Evolutionary conservation across 2,329 filamentous ascomycete species (phyloP).

Genomic region (Trichoderma cornu-damae): DNA sequence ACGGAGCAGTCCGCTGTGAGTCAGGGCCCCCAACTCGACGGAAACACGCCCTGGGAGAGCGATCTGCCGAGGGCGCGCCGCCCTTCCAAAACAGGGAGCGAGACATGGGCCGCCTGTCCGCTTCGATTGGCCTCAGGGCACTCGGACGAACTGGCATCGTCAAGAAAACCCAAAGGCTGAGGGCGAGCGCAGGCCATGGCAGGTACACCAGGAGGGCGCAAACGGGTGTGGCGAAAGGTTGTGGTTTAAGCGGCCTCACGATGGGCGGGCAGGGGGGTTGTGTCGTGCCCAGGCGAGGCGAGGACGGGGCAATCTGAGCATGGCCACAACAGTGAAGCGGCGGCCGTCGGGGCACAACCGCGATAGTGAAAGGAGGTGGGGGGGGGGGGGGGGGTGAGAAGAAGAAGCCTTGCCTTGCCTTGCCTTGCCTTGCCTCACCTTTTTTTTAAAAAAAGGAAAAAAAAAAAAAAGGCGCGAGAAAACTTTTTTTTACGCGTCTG

Average conservation of each 20-base stretch:
- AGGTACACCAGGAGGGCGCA: not conserved
- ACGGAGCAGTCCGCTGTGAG: not conserved
- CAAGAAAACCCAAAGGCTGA: not conserved
- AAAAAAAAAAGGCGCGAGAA: not conserved
- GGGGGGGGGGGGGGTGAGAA: too few relatives aligned
- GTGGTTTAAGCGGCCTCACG: constrained; percentile 5
- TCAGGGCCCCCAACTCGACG: not conserved
- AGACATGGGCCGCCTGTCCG: constrained; percentile 3
- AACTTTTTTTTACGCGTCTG: not conserved
- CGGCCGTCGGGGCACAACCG: not conserved
- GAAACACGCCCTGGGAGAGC: not conserved
- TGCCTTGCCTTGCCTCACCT: too few relatives aligned
- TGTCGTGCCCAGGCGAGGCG: not conserved
- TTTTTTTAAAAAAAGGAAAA: too few relatives aligned
- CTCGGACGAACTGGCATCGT: not conserved
- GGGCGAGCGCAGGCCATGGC: not conserved
- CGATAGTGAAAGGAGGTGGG: not conserved
- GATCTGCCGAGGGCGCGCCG: constrained; percentile 13
- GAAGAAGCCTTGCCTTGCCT: too few relatives aligned
- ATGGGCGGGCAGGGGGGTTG: not conserved
- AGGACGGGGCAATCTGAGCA: not conserved
- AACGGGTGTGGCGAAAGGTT: constrained; percentile 6
- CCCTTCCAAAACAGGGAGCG: not conserved
- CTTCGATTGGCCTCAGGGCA: not conserved
- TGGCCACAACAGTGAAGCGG: constrained; percentile 8